Evolutionary conservation across 129 eudicot species (phyloP).

Genomic region (Centella asiatica): DNA sequence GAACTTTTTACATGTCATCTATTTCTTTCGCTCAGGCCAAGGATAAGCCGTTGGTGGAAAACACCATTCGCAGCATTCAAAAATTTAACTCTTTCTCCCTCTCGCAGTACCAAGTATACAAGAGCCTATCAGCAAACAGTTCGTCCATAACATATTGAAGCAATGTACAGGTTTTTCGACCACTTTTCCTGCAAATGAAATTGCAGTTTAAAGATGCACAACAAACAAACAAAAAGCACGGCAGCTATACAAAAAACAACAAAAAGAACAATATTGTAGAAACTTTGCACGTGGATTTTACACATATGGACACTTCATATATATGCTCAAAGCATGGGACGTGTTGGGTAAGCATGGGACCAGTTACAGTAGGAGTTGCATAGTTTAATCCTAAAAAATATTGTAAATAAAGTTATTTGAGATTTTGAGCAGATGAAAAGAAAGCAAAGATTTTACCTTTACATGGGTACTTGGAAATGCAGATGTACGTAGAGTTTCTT

Average conservation of each 20-base stretch:
- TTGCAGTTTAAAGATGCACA: neutral
- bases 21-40: neutral
- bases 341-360: too few relatives aligned
- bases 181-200: constrained; percentile 11
- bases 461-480: constrained; percentile 98
- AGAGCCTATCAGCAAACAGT: constrained; percentile 1
- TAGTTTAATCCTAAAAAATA: too few relatives aligned
- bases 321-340: neutral
- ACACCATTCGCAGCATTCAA: neutral
- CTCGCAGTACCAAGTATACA: neutral
- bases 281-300: neutral
- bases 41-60: neutral
- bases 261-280: neutral
- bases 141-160: constrained; percentile 11
- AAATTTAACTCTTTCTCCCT: constrained; percentile 10
- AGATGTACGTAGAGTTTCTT: constrained; percentile 93
- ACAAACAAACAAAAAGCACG: neutral
- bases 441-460: constrained; percentile 37
- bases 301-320: neutral
- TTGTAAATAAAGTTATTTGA: too few relatives aligned
- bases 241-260: neutral
- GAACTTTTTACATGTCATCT: too few relatives aligned
- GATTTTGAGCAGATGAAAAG: neutral
- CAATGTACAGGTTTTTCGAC: constrained; percentile 11
- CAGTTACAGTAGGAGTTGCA: too few relatives aligned